Evolutionary conservation across 2,329 filamentous ascomycete genomes (phyloP).

Genomic region (Bimuria novae-zelandiae): DNA sequence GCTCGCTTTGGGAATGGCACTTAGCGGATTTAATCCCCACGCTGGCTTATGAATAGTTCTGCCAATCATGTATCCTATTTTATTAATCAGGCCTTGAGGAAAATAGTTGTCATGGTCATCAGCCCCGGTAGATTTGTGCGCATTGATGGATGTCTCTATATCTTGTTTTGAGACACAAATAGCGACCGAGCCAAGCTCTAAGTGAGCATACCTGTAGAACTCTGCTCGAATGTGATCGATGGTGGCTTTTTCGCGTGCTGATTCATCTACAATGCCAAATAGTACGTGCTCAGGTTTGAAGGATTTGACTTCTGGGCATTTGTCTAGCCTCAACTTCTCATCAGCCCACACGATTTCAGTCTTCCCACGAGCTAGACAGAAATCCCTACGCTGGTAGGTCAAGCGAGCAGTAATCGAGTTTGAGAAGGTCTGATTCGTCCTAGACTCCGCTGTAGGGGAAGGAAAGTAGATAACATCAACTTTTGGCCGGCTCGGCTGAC

Average conservation of each 20-base stretch:
- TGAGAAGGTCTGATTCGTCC: neutral
- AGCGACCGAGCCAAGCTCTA: neutral
- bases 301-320: neutral
- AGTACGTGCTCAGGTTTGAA: neutral
- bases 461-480: neutral
- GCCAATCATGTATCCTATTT: neutral
- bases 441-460: neutral
- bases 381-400: no score
- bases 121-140: neutral
- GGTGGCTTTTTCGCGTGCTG: neutral
- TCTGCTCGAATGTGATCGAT: neutral
- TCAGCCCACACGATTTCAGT: neutral
- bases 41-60: no score
- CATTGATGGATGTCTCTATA: neutral
- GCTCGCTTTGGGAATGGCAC: no score
- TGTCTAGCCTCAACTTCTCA: neutral
- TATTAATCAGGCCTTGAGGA: neutral
- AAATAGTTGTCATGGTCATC: neutral
- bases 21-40: no score
- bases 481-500: neutral
- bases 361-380: no score
- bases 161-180: neutral
- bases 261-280: neutral
- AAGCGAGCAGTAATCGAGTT: no score
- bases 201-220: neutral